Conservation (phyloP, 345 rosid genomes). For the Noccaea caerulescens region DNA sequence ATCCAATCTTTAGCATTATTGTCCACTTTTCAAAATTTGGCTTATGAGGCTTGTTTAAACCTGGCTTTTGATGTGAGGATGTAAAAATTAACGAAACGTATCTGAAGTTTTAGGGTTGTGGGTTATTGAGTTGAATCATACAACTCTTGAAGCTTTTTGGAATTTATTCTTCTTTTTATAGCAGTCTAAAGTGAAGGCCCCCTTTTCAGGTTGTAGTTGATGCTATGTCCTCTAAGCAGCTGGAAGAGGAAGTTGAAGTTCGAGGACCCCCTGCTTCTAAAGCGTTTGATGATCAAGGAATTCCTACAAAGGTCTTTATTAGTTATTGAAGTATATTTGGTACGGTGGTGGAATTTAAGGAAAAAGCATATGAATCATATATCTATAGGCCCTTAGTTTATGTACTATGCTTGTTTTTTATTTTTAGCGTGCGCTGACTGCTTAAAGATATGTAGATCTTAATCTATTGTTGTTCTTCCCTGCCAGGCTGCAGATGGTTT, state of each 20-base stretch:
- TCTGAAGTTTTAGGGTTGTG: conserved; percentile 19
- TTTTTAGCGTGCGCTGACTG: background rate
- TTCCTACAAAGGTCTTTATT: conserved; percentile 81
- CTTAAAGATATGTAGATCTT: conserved; percentile 7
- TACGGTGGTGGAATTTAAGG: conserved; percentile 14
- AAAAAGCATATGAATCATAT: conserved; percentile 16
- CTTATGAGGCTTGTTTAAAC: background rate
- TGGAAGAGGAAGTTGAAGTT: conserved; percentile 75
- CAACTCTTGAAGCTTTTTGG: conserved; percentile 12
- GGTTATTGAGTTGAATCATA: conserved; percentile 24
- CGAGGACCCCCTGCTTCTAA: conserved; percentile 95
- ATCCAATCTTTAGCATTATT: conserved; percentile 2
- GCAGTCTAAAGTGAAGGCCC: conserved; percentile 15
- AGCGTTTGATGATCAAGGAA: conserved; percentile 88
- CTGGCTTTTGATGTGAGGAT: conserved; percentile 16
- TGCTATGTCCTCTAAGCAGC: conserved; percentile 72
- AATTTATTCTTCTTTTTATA: background rate
- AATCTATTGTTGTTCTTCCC: conserved; percentile 28
- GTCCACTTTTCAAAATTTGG: conserved; percentile 4
- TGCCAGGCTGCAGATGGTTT: conserved; percentile 95
- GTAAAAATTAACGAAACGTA: conserved; percentile 9
- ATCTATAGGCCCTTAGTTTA: background rate
- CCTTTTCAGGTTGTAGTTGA: conserved; percentile 64
- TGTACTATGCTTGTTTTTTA: conserved; percentile 24
- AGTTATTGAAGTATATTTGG: conserved; percentile 23